These are phyloP conservation scores for Corymbia calophylla DNA, from an alignment of 441 rosid genomes.

Conservation along the genomic window DNA sequence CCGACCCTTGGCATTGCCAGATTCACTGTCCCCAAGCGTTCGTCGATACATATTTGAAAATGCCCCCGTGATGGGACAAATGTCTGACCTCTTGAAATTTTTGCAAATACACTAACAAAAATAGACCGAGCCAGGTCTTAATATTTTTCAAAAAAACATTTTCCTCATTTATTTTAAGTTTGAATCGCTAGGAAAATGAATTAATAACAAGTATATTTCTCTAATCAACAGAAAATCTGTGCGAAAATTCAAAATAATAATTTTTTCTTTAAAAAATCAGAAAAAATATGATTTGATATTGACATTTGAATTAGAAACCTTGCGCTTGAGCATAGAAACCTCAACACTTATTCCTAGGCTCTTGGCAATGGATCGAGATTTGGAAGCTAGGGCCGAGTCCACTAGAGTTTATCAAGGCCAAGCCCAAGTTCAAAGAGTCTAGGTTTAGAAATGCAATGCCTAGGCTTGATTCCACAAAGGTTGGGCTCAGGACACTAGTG, in stretches of 20 bases:
- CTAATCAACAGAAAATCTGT: no score
- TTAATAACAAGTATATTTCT: no score
- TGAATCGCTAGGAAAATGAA: neutral
- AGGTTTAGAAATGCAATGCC: fast-evolving
- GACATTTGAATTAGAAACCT: no score
- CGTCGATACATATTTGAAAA: neutral
- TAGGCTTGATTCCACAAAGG: neutral
- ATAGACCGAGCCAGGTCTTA: neutral
- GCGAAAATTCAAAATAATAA: no score
- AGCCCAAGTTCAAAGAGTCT: neutral
- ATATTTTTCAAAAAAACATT: no score
- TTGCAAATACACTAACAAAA: neutral
- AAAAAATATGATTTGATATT: no score
- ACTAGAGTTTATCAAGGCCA: neutral
- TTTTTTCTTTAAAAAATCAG: neutral
- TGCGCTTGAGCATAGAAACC: neutral
- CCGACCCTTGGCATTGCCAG: neutral
- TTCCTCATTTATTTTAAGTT: neutral
- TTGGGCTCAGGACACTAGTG: neutral
- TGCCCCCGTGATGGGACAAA: neutral
- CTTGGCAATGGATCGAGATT: neutral
- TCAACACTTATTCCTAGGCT: neutral
- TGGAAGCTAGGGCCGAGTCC: neutral
- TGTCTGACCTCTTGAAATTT: neutral
- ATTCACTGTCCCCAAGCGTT: neutral